phyloP scores from a whole-genome alignment of 257 asterid genomes.

The Nicotiana knightiana region DNA sequence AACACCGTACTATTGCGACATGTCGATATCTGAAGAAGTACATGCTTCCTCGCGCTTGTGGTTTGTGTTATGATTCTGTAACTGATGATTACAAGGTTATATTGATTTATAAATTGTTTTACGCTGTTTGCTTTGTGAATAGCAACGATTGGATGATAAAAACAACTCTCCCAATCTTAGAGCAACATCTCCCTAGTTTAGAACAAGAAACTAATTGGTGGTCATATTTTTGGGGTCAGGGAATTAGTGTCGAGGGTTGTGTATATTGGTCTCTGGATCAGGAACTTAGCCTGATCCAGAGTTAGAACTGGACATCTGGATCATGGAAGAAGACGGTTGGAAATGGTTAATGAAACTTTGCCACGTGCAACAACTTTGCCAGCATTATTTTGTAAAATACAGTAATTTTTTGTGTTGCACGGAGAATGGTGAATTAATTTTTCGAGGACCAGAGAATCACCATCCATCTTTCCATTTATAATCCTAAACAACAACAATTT shows the following conservation, averaged over 20 bases:
- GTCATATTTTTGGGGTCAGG: too few species aligned
- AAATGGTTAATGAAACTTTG: neutral
- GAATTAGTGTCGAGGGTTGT: too few species aligned
- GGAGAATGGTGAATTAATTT: too few species aligned
- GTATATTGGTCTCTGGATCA: neutral
- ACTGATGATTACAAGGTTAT: neutral
- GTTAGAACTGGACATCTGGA: neutral
- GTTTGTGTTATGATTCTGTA: neutral
- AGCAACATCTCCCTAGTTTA: neutral
- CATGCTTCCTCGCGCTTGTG: neutral
- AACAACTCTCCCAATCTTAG: neutral
- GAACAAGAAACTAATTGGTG: too few species aligned
- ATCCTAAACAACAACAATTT: neutral
- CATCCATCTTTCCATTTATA: neutral
- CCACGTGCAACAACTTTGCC: too few species aligned
- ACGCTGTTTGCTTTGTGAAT: too few species aligned
- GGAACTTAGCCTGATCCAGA: too few species aligned
- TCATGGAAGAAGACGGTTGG: neutral
- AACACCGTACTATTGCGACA: neutral
- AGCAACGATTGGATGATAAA: neutral
- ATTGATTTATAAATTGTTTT: too few species aligned
- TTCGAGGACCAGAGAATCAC: neutral
- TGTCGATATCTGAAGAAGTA: neutral
- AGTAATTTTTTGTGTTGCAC: too few species aligned
- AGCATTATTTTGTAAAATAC: too few species aligned